Evolutionary conservation across 2,329 filamentous ascomycete species (phyloP), one percentile per base, ranked within the genome.

Genomic region (Botryosphaeria dothidea): DNA sequence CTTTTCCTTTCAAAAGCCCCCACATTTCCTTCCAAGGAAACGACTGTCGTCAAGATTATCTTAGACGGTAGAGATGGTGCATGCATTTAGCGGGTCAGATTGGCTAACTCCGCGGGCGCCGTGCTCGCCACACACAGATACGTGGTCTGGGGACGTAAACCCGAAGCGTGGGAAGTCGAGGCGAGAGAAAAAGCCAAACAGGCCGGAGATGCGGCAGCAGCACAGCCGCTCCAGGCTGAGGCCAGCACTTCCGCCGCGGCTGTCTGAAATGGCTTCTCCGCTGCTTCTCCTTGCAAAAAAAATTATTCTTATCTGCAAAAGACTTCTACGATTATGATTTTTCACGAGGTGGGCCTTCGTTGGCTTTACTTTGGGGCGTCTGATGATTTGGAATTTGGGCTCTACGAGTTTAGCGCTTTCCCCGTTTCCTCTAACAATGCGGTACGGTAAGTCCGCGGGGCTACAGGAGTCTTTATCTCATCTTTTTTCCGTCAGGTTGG

Each of bases 141-240:
- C 48, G 65, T 66, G 36, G 65, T 66, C n/a, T 66, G 65, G 65
- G 65, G 65, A 34, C 62, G 65, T 43, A 66, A 66, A 51, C 65
- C 65, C 38, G 51, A 66, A 48, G 15, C 43, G 15, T 38, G 43
- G 45, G 58, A 52, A 48, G 49, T 46, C 29, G 36, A 64, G 62
- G 29, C 36, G 36, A 19, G 36, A 60, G 64, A 41, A 54, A 46
- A 52, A 11, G 46, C 62, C 25, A 54, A 34, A n/a, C 25, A 43
- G 3, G 48, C 61, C 19, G 19, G 23, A 21, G 29, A 25, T 9
- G n/a, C 38, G 21, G 34, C 62, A 19, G 21, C 41, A 23, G 31
- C 51, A 25, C 7, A 41, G 31, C 15, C 31, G 23, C 13, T 29
- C 8, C 17, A 31, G 38, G 7, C 11, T 21, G 17, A 60, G n/a